A percentile compares a stretch with the other conserved stretches of the same genome.
phyloP scores from a whole-genome alignment of 495 filamentous ascomycete species.

The Baudoinia panamericana region DNA sequence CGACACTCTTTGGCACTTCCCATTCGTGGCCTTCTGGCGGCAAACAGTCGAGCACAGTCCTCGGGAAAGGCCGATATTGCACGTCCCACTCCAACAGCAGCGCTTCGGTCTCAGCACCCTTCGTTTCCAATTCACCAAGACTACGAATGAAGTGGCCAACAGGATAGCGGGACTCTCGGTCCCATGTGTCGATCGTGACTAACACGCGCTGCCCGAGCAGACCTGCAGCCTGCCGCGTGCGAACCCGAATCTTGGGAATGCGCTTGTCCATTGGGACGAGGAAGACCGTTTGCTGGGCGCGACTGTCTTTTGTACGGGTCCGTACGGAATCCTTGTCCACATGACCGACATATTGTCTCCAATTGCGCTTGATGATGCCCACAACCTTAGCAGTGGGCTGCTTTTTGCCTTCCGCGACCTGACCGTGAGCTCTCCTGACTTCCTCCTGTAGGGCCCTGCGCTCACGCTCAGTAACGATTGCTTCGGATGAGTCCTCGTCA shows the following conservation, averaged over 20 bases:
- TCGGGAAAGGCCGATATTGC: conserved; percentile 94
- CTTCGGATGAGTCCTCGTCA: conserved; percentile 51
- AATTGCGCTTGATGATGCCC: conserved; percentile 85
- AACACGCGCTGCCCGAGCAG: conserved; percentile 82
- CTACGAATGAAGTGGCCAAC: conserved; percentile 88
- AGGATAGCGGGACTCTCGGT: conserved; percentile 80
- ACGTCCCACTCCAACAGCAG: conserved; percentile 90
- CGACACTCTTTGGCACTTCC: conserved; percentile 64
- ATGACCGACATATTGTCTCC: conserved; percentile 95
- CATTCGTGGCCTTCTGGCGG: conserved; percentile 87
- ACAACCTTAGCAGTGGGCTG: conserved; percentile 91
- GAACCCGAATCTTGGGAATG: conserved; percentile 86
- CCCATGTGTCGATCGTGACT: conserved; percentile 94
- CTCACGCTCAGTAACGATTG: conserved; percentile 72
- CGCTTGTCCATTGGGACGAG: conserved; percentile 94
- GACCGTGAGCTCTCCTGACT: conserved; percentile 73
- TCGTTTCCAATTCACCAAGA: conserved; percentile 83
- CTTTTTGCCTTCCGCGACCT: conserved; percentile 58
- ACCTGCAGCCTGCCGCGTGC: conserved; percentile 77
- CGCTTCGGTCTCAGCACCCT: conserved; percentile 92
- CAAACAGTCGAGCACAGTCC: conserved; percentile 83
- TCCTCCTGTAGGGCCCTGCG: conserved; percentile 76
- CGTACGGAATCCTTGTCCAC: conserved; percentile 76
- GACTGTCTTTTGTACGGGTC: conserved; percentile 52
- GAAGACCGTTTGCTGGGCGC: conserved; percentile 84